phyloP scores from a whole-genome alignment of 2,329 filamentous ascomycete genomes.

The Xylaria sp. region DNA sequence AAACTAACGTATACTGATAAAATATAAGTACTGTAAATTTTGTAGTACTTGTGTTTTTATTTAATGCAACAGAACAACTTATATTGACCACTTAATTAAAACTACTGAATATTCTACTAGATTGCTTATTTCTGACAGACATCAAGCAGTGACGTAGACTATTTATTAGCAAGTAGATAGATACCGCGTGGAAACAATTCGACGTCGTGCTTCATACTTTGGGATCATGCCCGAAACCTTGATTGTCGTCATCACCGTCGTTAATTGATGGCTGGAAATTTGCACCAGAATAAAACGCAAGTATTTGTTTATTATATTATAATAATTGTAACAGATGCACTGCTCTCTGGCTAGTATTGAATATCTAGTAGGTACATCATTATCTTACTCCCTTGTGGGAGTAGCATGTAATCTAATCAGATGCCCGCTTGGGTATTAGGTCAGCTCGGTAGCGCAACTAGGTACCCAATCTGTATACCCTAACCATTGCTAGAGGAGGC shows the following conservation, averaged over 20 bases:
- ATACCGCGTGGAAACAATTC: background rate
- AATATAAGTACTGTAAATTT: too few relatives aligned
- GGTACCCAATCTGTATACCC: background rate
- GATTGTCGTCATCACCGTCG: background rate
- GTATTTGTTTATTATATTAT: background rate
- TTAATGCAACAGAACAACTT: too few relatives aligned
- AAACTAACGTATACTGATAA: too few relatives aligned
- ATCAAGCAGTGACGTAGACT: constrained; percentile 10
- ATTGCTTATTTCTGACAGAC: too few relatives aligned
- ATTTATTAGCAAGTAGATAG: background rate
- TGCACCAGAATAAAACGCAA: background rate
- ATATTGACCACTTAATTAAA: too few relatives aligned
- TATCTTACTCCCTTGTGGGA: background rate
- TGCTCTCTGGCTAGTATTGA: background rate
- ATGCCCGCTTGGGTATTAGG: background rate
- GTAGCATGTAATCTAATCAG: background rate
- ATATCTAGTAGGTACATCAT: background rate
- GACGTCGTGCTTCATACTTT: background rate
- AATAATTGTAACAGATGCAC: background rate
- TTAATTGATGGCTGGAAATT: background rate
- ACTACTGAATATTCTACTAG: too few relatives aligned
- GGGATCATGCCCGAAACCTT: background rate
- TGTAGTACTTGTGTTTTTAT: too few relatives aligned
- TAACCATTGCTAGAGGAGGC: background rate
- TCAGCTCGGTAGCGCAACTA: background rate